Percentiles rank a stretch among this genome's conserved stretches.
Conservation (phyloP, 2,329 filamentous ascomycete genomes). For the Calycina marina region DNA sequence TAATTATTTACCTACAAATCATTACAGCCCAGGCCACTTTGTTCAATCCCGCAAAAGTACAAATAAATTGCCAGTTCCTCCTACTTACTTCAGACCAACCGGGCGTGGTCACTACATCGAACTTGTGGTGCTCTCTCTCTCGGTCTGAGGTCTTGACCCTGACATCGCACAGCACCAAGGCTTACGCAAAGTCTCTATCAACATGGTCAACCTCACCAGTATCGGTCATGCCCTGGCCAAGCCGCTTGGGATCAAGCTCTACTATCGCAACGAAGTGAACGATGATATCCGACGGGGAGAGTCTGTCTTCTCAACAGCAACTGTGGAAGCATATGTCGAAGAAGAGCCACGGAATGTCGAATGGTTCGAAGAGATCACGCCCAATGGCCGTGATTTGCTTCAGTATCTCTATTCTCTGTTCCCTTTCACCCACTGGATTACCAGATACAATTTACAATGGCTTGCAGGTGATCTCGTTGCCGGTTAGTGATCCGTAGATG, state of each 20-base stretch:
- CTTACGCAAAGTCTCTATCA: too few relatives aligned
- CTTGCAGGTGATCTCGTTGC: slow-evolving; percentile 78
- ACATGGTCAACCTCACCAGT: slow-evolving; percentile 28
- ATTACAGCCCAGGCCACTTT: too few relatives aligned
- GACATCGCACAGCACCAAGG: background rate
- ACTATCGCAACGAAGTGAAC: slow-evolving; percentile 45
- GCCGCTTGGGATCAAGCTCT: slow-evolving; percentile 66
- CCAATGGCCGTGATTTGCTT: slow-evolving; percentile 36
- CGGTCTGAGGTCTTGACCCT: background rate
- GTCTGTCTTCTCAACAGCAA: slow-evolving; percentile 61
- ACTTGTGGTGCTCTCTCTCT: background rate
- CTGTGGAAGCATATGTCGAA: slow-evolving; percentile 69
- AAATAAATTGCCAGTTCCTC: too few relatives aligned
- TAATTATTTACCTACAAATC: too few relatives aligned
- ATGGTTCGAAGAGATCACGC: slow-evolving; percentile 52
- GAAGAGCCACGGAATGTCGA: slow-evolving; percentile 61
- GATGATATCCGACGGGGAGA: slow-evolving; percentile 59
- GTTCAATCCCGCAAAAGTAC: too few relatives aligned
- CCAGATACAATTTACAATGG: slow-evolving; percentile 81
- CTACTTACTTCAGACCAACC: background rate
- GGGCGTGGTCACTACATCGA: background rate
- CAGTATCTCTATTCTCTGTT: slow-evolving; percentile 61
- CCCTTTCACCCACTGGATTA: slow-evolving; percentile 82
- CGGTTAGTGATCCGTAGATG: slow-evolving; percentile 34
- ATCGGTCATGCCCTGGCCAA: slow-evolving; percentile 64